Evolutionary conservation across 805 yeast genomes (phyloP), one percentile per base, ranked within the genome.

Genomic region (Candida michaelii): DNA sequence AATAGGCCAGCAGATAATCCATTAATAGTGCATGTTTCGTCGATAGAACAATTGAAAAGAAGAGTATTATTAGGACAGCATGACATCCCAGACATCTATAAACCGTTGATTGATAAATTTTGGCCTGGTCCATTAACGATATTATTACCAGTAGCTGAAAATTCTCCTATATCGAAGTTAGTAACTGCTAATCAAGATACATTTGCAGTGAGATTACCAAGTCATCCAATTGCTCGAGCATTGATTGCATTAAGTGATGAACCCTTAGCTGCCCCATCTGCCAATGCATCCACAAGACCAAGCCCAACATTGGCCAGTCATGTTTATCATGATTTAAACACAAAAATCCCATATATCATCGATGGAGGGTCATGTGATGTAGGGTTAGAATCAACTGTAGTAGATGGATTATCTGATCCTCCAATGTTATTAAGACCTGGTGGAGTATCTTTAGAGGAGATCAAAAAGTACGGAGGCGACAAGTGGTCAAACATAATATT

Each of bases 111-210:
- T 9, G 71, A 73, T 2, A 73, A 73, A 48, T 85, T 86, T 54
- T 93, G 98, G 98, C 99, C 99, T 0, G 99, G 99, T 0, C 98
- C 99, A 0, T 66, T 93, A 43, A 89, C 97, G 0, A 87, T 93
- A 25, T 62, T 93, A 39, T 65, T 93, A 15, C 97, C 97, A 0
- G 70, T 78, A 4, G 63, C 67, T 21, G 19, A 50, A 4, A 54
- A 56, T 3, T 66, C 75, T 5, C 79, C 79, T 1, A 67, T 91
- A 2, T 89, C 97, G 1, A 68, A 71, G 25, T 68, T 79, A 13
- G 95, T 93, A 16, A 91, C 99, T 0, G 93, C 91, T 0, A 82
- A 80, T 7, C 97, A 91, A 59, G 72, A 80, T 13, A 93, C 99
- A 0, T 87, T 90, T 59, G 99, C 97, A 0, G 95, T 89, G 1